Evolutionary conservation across 345 rosid genomes (phyloP).

Genomic region (Rhodomyrtus tomentosa): DNA sequence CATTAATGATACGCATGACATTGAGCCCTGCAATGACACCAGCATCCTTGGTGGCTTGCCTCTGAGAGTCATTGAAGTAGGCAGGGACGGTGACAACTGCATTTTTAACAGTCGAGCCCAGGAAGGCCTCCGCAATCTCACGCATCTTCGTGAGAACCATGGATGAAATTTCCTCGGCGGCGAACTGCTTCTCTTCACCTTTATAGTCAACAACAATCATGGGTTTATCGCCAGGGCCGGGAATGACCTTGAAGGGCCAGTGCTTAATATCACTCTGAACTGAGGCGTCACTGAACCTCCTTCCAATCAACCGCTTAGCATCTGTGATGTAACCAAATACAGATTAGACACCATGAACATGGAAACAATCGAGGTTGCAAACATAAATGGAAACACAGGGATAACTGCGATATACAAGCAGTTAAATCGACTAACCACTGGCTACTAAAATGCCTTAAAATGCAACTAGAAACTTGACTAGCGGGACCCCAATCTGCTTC

Average conservation of each 20-base stretch:
- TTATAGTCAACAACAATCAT: constrained; percentile 20
- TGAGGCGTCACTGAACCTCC: constrained; percentile 21
- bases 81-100: constrained; percentile 22
- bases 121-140: constrained; percentile 12
- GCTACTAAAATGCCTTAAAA: background rate
- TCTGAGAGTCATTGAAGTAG: constrained; percentile 14
- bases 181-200: constrained; percentile 18
- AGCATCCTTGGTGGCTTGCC: constrained; percentile 17
- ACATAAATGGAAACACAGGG: background rate
- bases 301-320: constrained; percentile 28
- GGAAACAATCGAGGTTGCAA: background rate
- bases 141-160: constrained; percentile 22
- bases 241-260: constrained; percentile 22
- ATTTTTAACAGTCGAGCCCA: constrained; percentile 7
- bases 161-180: constrained; percentile 16
- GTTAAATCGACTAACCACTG: background rate
- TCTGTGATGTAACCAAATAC: background rate
- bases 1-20: constrained; percentile 8
- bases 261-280: constrained; percentile 19
- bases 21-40: constrained; percentile 18
- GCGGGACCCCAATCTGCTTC: background rate
- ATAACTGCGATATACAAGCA: background rate
- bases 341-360: background rate
- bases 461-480: background rate
- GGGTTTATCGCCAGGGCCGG: constrained; percentile 15